Conservation (phyloP, 345 rosid genomes). For the Eucalyptus fibrosa region DNA sequence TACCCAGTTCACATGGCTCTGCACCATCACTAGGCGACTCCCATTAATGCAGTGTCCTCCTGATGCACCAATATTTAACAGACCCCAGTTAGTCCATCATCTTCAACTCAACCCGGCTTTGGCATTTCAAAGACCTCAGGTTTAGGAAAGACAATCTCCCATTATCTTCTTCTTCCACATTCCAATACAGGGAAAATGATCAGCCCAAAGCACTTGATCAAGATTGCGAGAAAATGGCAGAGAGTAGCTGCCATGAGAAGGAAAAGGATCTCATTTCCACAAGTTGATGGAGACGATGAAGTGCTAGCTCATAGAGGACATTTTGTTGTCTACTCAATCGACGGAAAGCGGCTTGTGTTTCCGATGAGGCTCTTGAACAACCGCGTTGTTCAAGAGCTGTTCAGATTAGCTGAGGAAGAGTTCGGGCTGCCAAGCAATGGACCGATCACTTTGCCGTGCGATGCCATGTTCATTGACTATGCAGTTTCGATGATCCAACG, state of each 20-base stretch:
- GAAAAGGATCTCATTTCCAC: constrained; percentile 4
- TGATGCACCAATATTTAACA: neutral
- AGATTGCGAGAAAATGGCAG: constrained; percentile 21
- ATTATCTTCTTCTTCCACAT: neutral
- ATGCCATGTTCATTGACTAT: constrained; percentile 5
- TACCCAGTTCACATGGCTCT: neutral
- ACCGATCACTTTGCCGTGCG: constrained; percentile 19
- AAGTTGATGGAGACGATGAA: neutral
- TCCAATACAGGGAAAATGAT: neutral
- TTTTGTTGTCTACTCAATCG: constrained; percentile 8
- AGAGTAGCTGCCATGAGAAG: constrained; percentile 2
- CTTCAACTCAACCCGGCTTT: neutral
- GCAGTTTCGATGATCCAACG: neutral
- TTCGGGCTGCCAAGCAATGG: neutral
- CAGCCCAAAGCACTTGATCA: constrained; percentile 9
- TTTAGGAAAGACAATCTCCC: neutral
- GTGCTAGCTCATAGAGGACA: constrained; percentile 1
- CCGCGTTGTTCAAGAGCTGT: neutral
- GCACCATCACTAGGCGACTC: neutral
- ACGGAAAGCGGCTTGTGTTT: neutral
- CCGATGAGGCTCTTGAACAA: constrained; percentile 1
- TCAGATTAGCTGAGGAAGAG: neutral
- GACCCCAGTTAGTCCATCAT: neutral
- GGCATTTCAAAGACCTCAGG: neutral
- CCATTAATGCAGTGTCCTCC: neutral